Evolutionary conservation across 176 grass and related monocot species (phyloP), one percentile per base, ranked within the genome.

Genomic region (Oryza meyeriana): DNA sequence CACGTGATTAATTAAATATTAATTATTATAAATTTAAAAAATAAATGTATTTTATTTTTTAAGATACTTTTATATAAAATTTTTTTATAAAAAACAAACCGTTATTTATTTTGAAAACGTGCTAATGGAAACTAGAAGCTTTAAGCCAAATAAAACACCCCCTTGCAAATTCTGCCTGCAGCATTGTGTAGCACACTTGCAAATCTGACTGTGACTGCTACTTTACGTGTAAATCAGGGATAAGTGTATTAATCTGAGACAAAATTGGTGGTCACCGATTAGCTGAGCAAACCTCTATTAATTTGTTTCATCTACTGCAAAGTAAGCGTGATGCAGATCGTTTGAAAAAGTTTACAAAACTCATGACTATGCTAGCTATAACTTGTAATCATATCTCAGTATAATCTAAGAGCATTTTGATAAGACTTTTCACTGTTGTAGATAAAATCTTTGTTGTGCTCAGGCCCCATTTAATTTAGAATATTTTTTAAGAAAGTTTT

Each of bases 261-360:
- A 34, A 4, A 63, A 64, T 32, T 31, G 16, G 32, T 0, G 6
- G 7, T 9, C 8, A 24, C 22, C 4, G 7, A 36, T 79, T 83
- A 67, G 75, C 33, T 67, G 28, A 74, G 61, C 86, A 78, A 44
- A 44, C 79, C 33, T 20, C 22, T 59, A 59, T 10, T 59, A 2
- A 55, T 55, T 71, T 26, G 35, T 61, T 39, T 69, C 63, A 26
- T 61, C 25, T 13, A 24, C 50, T 29, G 17, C 7, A 41, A 48
- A 85, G 74, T 29, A 32, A 27, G 27, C 1, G 4, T 22, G 55
- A 11, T 25, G 22, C 11, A n/a, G 12, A 33, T 55, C 10, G 5
- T 59, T 31, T 10, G 16, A 77, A 76, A 30, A 6, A 33, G 20
- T 39, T 24, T 25, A 1, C 3, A 26, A 20, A 68, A n/a, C 11